Conservation (phyloP, 495 filamentous ascomycete genomes). For the Trichoderma gamsii region DNA sequence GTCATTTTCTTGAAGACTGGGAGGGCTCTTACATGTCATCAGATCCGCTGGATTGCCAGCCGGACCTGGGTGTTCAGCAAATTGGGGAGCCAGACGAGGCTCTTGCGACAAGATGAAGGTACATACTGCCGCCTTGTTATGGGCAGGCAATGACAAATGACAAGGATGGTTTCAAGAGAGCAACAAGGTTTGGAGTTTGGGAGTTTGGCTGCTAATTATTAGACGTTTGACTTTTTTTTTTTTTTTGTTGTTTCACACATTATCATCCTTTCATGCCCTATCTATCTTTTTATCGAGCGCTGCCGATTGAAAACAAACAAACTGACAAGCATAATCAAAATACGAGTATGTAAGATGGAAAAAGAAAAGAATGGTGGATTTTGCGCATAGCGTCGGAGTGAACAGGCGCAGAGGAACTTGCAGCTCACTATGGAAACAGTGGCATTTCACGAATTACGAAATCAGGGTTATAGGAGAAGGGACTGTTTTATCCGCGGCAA, state of each 20-base stretch:
- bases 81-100: conserved; percentile 22
- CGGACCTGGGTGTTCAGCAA: conserved; percentile 33
- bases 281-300: not conserved
- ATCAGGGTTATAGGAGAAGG: conserved; percentile 7
- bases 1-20: conserved; percentile 31
- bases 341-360: not conserved
- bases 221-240: not conserved
- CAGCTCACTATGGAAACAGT: not conserved
- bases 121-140: not conserved
- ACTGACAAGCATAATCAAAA: not conserved
- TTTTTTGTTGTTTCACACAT: not conserved
- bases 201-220: not conserved
- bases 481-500: conserved; percentile 28
- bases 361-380: not conserved
- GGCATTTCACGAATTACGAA: not conserved
- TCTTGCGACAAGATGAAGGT: not conserved
- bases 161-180: not conserved
- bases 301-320: not conserved
- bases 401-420: not conserved
- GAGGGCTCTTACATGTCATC: conserved; percentile 39
- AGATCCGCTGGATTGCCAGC: conserved; percentile 33
- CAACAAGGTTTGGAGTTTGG: conserved; percentile 2
- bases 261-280: not conserved
- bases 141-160: not conserved
- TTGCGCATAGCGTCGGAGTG: not conserved